Evolutionary conservation across 75 land plant species (phyloP), one percentile per base, ranked within the genome.

Genomic region (Selaginella moellendorffii): DNA sequence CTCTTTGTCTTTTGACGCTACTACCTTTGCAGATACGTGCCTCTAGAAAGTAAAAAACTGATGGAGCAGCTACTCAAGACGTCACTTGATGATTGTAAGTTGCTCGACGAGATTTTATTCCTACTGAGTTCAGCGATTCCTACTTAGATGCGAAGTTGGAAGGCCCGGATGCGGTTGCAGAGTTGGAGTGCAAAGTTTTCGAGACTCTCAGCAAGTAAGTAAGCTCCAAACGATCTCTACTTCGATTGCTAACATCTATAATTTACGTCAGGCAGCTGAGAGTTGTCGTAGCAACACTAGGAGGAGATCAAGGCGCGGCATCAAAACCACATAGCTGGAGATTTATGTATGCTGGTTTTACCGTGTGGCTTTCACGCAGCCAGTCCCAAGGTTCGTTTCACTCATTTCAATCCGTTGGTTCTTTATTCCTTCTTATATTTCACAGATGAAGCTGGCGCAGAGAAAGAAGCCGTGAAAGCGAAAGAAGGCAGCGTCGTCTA

Each of bases 331-430:
- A 79, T 62, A 83, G 69, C 26, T 92, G 97, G 97, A 72, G 66
- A 36, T 69, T 80, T 74, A 81, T 92, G 20, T 80, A 83, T 78
- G 77, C 96, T 24, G 97, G 96, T 24, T 80, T 92, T 58, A 83
- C 97, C 18, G 68, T 92, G 0, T 92, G 97, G 97, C 51, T 92
- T 18, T 81, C 84, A 0, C 69, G 72, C 28, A 80, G 80, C 53
- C 68, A 79, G 65, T 82, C 86, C 29, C 46, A 53, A 62, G 97
- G 97, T 85, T 69, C 63, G 21, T 27, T 61, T 61, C 24, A 14
- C 63, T 22, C 30, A 2, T 30, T n/a, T 21, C 30, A 25, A 8
- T 25, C 31, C 23, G 2, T 61, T 14, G 28, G 31, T 62, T 62
- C 0, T 28, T 26, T 28, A 27, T 28, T 27, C 29, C n/a, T 62